Evolutionary conservation across 805 yeast genomes (phyloP), one percentile per base, ranked within the genome.

Genomic region (Nematodospora valgi): DNA sequence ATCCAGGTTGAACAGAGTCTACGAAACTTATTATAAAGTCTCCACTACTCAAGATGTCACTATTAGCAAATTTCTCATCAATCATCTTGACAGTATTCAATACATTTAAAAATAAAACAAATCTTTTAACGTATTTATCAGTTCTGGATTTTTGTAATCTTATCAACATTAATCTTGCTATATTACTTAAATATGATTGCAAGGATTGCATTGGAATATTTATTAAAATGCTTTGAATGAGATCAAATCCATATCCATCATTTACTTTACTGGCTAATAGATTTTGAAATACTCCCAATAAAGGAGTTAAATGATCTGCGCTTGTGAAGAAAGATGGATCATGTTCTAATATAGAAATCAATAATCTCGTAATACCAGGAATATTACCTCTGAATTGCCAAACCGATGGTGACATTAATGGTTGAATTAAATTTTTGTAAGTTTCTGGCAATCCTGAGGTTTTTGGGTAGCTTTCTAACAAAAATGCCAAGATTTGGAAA

Each of bases 251-350:
- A 49, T 78, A 73, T 24, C 62, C 62, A 49, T 93, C 98, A 49
- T 87, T 82, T 11, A 78, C 72, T 46, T 82, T 84, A 0, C 97
- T 86, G 1, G 96, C 79, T 34, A 93, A 78, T 45, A 93, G 68
- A 56, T 89, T 87, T 63, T 94, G 98, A 69, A 86, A 94, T n/a
- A 93, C 95, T 25, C 99, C 99, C 26, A 93, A 66, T 20, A 93
- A 74, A 3, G 97, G 95, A 23, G 84, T 75, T 27, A 87, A 56
- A 49, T 45, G 67, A 19, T 50, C 54, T 6, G 44, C 61, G 15
- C 51, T 50, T 4, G 62, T 59, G 43, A 74, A 73, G 2, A 59
- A 51, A 2, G 51, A 31, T 2, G 74, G 65, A 32, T 71, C 72
- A 30, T 73, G 77, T 29, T 58, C 58, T 22, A 83, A 61, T 14